phyloP scores from a whole-genome alignment of 169 alveolate genomes.

The Ichthyophthirius multifiliis region DNA sequence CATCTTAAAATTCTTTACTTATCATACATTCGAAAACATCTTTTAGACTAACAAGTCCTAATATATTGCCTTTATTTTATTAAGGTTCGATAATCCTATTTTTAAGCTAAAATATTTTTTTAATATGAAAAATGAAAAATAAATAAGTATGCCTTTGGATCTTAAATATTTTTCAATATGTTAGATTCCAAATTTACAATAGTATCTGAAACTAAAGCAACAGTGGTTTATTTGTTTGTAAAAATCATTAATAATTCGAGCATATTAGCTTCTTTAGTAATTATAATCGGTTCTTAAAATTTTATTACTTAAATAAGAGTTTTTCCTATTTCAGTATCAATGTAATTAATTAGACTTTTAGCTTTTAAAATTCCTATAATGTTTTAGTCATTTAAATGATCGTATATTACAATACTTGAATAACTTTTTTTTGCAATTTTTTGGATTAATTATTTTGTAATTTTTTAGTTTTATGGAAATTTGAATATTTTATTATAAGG shows the following conservation, averaged over 20 bases:
- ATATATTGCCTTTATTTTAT: conserved; percentile 14
- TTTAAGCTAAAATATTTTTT: conserved; percentile 27
- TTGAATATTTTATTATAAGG: not conserved
- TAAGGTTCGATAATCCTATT: not conserved
- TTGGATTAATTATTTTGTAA: not conserved
- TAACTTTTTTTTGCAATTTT: conserved; percentile 5
- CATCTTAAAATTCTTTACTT: conserved; percentile 16
- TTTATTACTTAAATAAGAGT: not conserved
- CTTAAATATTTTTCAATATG: conserved; percentile 14
- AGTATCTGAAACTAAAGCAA: not conserved
- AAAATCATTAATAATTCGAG: not conserved
- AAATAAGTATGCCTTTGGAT: conserved; percentile 10
- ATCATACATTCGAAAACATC: conserved; percentile 48
- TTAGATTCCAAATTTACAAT: not conserved
- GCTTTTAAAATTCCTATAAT: conserved; percentile 6
- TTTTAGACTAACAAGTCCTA: conserved; percentile 49
- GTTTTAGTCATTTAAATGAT: not conserved
- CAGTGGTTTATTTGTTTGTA: not conserved
- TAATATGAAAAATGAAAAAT: not conserved
- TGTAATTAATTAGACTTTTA: not conserved
- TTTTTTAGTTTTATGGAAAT: not conserved
- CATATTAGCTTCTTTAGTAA: not conserved
- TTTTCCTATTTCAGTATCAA: not conserved
- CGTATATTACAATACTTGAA: not conserved
- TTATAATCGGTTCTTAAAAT: not conserved